Conservation (phyloP, 2,329 filamentous ascomycete genomes). For the Chaetomiaceae sp. region DNA sequence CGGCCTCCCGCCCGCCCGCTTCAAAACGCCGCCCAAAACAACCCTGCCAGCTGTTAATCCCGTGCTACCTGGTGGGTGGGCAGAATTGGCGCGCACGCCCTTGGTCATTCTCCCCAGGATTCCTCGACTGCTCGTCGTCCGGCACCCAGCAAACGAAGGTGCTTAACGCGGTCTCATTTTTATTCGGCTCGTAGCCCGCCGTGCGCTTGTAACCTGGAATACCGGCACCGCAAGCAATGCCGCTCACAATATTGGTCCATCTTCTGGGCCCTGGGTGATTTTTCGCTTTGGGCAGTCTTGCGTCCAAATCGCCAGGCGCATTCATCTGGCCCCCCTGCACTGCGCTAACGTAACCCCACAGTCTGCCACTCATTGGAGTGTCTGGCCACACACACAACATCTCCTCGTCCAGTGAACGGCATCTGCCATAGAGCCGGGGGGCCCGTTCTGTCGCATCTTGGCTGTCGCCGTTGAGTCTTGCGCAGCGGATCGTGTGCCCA, state of each 20-base stretch:
- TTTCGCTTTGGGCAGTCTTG: constrained; percentile 21
- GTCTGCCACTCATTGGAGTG: constrained; percentile 25
- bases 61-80: not conserved
- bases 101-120: not conserved
- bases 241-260: too few relatives aligned
- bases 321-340: too few relatives aligned
- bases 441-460: constrained; percentile 16
- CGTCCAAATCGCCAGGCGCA: constrained; percentile 12
- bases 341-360: not conserved
- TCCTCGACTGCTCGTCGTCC: not conserved
- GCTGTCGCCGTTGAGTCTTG: constrained; percentile 12
- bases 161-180: too few relatives aligned
- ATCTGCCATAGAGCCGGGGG: constrained; percentile 15
- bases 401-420: constrained; percentile 26
- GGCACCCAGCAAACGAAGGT: too few relatives aligned
- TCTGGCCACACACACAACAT: too few relatives aligned
- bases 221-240: too few relatives aligned
- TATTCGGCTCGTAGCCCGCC: too few relatives aligned
- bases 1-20: constrained; percentile 5
- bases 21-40: constrained; percentile 13
- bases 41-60: not conserved
- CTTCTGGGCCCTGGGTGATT: too few relatives aligned
- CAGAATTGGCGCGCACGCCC: not conserved
- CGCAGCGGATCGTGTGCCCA: constrained; percentile 17
- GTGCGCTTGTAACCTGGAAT: too few relatives aligned